These are phyloP conservation scores for Xylaria sp. DNA, from an alignment of 2,329 filamentous ascomycete genomes.

Conservation along the genomic window DNA sequence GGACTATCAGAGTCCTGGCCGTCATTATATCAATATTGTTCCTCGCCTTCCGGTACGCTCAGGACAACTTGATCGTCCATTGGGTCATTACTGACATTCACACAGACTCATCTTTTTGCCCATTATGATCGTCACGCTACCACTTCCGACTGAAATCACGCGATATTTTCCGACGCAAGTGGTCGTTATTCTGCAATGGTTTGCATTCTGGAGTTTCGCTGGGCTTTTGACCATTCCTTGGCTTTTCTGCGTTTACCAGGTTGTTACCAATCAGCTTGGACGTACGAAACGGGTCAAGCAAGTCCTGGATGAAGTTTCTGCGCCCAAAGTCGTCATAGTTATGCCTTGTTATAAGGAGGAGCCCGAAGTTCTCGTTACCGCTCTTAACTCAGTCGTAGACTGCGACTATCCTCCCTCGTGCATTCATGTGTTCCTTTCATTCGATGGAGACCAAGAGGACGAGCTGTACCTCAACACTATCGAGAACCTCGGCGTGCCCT, in stretches of 20 bases:
- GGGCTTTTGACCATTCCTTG: conserved; percentile 86
- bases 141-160: conserved; percentile 77
- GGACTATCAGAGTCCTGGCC: conserved; percentile 82
- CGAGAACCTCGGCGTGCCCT: conserved; percentile 82
- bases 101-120: conserved; percentile 84
- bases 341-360: conserved; percentile 98
- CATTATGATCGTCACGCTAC: conserved; percentile 92
- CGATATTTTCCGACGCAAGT: conserved; percentile 75
- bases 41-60: conserved; percentile 73
- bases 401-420: conserved; percentile 94
- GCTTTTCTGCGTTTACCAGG: conserved; percentile 91
- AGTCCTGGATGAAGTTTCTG: conserved; percentile 82
- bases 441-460: conserved; percentile 89
- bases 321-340: conserved; percentile 93
- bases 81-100: conserved; percentile 32
- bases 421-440: conserved; percentile 94
- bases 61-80: neutral
- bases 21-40: conserved; percentile 79
- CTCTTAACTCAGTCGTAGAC: conserved; percentile 89
- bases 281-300: conserved; percentile 84
- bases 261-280: conserved; percentile 87
- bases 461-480: conserved; percentile 90
- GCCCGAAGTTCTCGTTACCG: conserved; percentile 82
- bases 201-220: conserved; percentile 94
- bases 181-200: conserved; percentile 85